A percentile compares a stretch with the other conserved stretches of the same genome.
Conservation (phyloP, 2,329 filamentous ascomycete genomes). For the Didymella arachidicola region DNA sequence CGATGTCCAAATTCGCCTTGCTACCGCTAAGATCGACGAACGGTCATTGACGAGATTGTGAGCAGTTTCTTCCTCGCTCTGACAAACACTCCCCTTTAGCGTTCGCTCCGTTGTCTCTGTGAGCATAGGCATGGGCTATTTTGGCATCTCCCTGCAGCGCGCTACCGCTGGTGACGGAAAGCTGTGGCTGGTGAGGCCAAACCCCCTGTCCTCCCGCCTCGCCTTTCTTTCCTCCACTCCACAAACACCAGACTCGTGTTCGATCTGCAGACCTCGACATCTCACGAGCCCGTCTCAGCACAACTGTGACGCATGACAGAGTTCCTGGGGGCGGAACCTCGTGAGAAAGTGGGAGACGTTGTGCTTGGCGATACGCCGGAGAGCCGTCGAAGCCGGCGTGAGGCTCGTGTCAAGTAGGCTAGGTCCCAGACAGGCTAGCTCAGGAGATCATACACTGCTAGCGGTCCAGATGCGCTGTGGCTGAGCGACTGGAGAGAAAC, state of each 20-base stretch:
- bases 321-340: background rate
- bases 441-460: slow-evolving; percentile 19
- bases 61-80: background rate
- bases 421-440: slow-evolving; percentile 9
- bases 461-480: slow-evolving; percentile 29
- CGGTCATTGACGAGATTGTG: no score
- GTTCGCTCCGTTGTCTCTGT: slow-evolving; percentile 6
- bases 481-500: slow-evolving; percentile 21
- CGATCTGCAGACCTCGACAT: no score
- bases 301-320: slow-evolving; percentile 2
- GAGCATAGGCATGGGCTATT: no score
- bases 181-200: slow-evolving; percentile 18
- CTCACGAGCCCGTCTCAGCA: background rate
- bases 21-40: background rate
- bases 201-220: background rate
- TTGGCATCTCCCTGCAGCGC: slow-evolving; percentile 3
- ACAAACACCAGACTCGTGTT: slow-evolving; percentile 1
- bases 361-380: slow-evolving; percentile 10
- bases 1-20: no score
- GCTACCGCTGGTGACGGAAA: no score
- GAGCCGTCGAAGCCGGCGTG: slow-evolving; percentile 11
- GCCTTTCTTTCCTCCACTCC: slow-evolving; percentile 6
- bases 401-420: slow-evolving; percentile 21
- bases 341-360: background rate
- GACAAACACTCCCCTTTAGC: slow-evolving; percentile 1